phyloP scores from a whole-genome alignment of 768 basidiomycete genomes.

The Porphyrellus cyaneotinctus region DNA sequence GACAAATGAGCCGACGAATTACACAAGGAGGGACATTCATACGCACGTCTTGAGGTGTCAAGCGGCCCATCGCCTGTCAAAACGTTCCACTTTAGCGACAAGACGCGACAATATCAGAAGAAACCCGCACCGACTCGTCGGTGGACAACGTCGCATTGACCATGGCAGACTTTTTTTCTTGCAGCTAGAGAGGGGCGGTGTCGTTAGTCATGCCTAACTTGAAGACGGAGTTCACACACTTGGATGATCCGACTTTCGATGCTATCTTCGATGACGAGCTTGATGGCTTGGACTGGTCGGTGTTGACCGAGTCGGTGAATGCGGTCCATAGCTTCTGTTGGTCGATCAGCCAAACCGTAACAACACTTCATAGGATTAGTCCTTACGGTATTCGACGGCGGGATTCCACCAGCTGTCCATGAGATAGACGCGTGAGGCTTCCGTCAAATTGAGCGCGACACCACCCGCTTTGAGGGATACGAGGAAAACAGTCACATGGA shows the following conservation, averaged over 20 bases:
- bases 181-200: conserved; percentile 46
- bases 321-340: conserved; percentile 90
- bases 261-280: conserved; percentile 92
- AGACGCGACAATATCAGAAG: neutral
- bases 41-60: conserved; percentile 80
- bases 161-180: conserved; percentile 97
- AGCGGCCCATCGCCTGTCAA: conserved; percentile 79
- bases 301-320: conserved; percentile 96
- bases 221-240: conserved; percentile 34
- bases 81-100: conserved; percentile 8
- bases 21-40: neutral
- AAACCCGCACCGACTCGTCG: conserved; percentile 63
- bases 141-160: conserved; percentile 81
- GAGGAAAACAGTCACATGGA: conserved; percentile 95
- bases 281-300: conserved; percentile 89
- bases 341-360: neutral
- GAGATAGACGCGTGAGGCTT: conserved; percentile 89
- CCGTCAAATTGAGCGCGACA: conserved; percentile 85
- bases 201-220: neutral
- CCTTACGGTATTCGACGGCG: conserved; percentile 84
- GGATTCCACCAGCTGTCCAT: conserved; percentile 99
- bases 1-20: conserved; percentile 3
- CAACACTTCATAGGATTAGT: neutral
- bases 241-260: conserved; percentile 96
- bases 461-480: conserved; percentile 96